Conservation (phyloP, 257 asterid genomes). For the Solanum chiquidenum region DNA sequence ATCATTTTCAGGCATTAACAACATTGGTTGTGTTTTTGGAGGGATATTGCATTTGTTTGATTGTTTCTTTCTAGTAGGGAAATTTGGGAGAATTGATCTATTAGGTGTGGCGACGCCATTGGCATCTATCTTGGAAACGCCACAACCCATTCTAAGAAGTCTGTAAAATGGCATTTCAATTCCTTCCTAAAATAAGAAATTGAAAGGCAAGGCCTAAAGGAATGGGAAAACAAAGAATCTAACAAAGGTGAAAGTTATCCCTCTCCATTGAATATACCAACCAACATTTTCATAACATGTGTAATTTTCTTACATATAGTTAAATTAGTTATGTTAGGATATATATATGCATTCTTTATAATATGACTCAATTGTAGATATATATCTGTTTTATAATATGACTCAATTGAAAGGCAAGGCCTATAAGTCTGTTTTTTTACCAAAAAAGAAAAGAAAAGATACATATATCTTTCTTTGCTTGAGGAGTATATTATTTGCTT, state of each 20-base stretch:
- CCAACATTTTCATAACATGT: background rate
- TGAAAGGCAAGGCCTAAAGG: background rate
- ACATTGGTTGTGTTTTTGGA: slow-evolving; percentile 19
- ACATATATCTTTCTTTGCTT: background rate
- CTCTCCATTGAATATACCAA: background rate
- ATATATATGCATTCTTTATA: background rate
- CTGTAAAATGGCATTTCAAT: background rate
- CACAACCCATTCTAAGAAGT: background rate
- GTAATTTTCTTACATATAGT: background rate
- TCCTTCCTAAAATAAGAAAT: background rate
- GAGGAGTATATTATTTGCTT: background rate
- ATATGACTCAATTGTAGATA: background rate
- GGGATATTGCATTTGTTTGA: slow-evolving; percentile 4
- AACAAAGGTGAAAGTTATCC: background rate
- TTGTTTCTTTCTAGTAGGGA: slow-evolving; percentile 11
- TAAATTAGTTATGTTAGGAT: background rate
- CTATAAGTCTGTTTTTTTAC: too few relatives aligned
- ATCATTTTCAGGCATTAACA: slow-evolving; percentile 11
- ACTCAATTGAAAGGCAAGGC: too few relatives aligned
- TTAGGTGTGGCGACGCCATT: slow-evolving; percentile 7
- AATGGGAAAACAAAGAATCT: background rate
- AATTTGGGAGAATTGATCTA: slow-evolving; percentile 20
- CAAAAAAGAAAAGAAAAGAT: too few relatives aligned
- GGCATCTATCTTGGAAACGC: background rate
- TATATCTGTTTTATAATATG: too few relatives aligned